Conservation (phyloP, 805 yeast genomes). For the Debaryomyces hansenii region DNA sequence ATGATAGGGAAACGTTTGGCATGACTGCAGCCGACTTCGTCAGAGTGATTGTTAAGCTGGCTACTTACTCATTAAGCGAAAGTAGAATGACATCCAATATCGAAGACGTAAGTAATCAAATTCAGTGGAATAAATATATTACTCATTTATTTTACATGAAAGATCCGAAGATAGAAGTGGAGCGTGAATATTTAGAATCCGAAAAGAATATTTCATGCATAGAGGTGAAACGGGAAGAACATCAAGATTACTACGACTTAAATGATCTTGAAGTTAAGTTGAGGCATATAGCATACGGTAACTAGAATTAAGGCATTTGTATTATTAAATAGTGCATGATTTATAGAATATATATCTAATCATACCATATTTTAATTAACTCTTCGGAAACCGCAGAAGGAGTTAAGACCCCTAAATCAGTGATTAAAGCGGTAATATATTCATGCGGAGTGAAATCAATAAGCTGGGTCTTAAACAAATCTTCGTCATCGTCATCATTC, state of each 20-base stretch:
- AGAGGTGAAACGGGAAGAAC: conserved; percentile 26
- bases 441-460: conserved; percentile 96
- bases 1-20: conserved; percentile 78
- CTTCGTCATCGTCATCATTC: conserved; percentile 18
- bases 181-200: conserved; percentile 34
- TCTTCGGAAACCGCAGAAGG: conserved; percentile 99
- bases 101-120: conserved; percentile 5
- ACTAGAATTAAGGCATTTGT: conserved; percentile 4
- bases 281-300: conserved; percentile 7
- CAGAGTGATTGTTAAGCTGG: conserved; percentile 53
- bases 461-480: conserved; percentile 30
- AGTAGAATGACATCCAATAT: conserved; percentile 6
- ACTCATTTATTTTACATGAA: conserved; percentile 64
- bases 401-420: conserved; percentile 94
- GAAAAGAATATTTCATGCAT: conserved; percentile 49
- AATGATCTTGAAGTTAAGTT: conserved; percentile 37
- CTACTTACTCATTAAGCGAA: conserved; percentile 48
- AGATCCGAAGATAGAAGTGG: conserved; percentile 51
- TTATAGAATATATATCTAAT: conserved; percentile 36
- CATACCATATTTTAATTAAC: conserved; percentile 97
- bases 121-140: conserved; percentile 48
- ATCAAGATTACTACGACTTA: conserved; percentile 38
- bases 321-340: not conserved
- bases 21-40: conserved; percentile 63
- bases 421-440: conserved; percentile 89